Evolutionary conservation across 2,329 filamentous ascomycete species (phyloP).

Genomic region (Helminthosporium solani): DNA sequence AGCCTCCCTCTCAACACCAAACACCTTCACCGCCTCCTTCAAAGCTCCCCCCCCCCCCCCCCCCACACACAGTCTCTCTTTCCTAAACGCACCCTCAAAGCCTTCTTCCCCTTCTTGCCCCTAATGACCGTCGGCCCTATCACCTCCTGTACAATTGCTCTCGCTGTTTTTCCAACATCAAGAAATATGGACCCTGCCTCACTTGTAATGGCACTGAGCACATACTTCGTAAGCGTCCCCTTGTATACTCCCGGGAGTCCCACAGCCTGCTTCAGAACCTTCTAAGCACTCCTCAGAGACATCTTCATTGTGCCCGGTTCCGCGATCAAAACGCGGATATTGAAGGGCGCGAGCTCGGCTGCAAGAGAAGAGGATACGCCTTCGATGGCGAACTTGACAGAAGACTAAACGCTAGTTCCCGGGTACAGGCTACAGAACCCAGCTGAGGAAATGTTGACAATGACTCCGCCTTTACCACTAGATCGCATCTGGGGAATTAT

Average conservation of each 20-base stretch:
- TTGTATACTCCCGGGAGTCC: background rate
- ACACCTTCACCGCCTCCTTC: too few relatives aligned
- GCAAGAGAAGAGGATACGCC: background rate
- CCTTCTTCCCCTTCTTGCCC: background rate
- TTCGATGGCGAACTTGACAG: background rate
- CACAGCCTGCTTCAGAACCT: background rate
- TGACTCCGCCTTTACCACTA: background rate
- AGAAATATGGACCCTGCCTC: background rate
- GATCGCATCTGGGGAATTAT: background rate
- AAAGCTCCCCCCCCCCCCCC: too few relatives aligned
- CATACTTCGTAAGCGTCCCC: background rate
- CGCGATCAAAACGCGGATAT: background rate
- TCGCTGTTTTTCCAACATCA: background rate
- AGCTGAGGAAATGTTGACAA: background rate
- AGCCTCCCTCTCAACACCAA: too few relatives aligned
- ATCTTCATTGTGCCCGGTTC: background rate
- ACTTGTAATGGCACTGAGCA: background rate
- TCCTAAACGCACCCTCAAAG: background rate
- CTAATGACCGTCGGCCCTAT: background rate
- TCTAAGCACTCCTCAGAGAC: background rate
- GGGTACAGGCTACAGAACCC: background rate
- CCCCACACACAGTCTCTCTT: too few relatives aligned
- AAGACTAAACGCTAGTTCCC: background rate
- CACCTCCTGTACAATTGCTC: background rate
- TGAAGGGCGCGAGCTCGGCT: background rate